Conservation (phyloP, 2,329 filamentous ascomycete genomes). For the Hypoxylon sp. region DNA sequence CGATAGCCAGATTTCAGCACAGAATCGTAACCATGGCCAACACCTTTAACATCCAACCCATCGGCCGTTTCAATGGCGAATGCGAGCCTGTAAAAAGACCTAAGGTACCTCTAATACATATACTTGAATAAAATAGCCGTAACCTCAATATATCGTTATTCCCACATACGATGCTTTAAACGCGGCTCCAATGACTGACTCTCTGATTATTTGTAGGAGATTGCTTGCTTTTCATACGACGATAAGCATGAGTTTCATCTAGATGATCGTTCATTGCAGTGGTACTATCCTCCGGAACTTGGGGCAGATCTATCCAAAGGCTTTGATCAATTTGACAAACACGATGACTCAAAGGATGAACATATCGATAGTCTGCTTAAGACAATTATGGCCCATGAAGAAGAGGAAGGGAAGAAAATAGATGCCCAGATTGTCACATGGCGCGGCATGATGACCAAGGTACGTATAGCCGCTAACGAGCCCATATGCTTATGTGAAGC, state of each 20-base stretch:
- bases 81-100: constrained; percentile 82
- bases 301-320: constrained; percentile 83
- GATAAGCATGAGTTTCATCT: constrained; percentile 81
- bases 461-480: constrained; percentile 55
- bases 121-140: neutral
- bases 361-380: constrained; percentile 88
- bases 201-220: constrained; percentile 72
- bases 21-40: constrained; percentile 39
- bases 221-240: constrained; percentile 94
- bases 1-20: neutral
- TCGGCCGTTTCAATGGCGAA: constrained; percentile 75
- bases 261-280: constrained; percentile 84
- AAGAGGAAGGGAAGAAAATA: constrained; percentile 74
- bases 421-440: constrained; percentile 90
- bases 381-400: constrained; percentile 81
- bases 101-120: constrained; percentile 67
- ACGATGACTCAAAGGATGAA: constrained; percentile 86
- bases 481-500: neutral
- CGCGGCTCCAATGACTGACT: neutral
- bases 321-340: constrained; percentile 85
- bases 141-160: neutral
- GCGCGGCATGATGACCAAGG: constrained; percentile 99
- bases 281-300: constrained; percentile 85
- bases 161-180: neutral
- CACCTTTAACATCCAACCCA: constrained; percentile 76